A percentile compares a stretch with the other conserved stretches of the same genome.
Conservation (phyloP, 495 filamentous ascomycete genomes). For the Aspergillus mulundensis region DNA sequence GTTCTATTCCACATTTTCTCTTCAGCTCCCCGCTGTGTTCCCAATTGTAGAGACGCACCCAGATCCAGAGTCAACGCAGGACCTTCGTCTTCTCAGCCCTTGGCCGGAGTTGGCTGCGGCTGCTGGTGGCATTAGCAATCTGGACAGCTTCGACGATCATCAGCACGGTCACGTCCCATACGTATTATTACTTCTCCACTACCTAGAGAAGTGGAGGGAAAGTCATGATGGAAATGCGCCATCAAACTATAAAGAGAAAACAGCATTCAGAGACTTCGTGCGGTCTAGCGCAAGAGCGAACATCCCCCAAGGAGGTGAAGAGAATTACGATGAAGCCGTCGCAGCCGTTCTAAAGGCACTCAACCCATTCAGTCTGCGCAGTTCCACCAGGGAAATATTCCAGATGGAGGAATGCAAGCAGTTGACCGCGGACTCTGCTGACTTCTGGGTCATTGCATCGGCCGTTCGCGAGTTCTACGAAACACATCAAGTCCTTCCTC, state of each 20-base stretch:
- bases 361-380: constrained; percentile 59
- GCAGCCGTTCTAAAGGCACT: constrained; percentile 83
- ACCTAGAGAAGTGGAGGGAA: constrained; percentile 78
- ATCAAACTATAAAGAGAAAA: constrained; percentile 78
- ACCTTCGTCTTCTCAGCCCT: constrained; percentile 79
- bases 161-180: constrained; percentile 95
- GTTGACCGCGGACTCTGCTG: constrained; percentile 36
- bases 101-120: constrained; percentile 78
- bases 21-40: constrained; percentile 70
- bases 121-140: constrained; percentile 54
- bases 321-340: constrained; percentile 94
- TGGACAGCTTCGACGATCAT: constrained; percentile 70
- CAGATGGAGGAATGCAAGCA: constrained; percentile 56
- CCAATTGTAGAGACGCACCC: constrained; percentile 98
- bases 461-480: constrained; percentile 73
- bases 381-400: constrained; percentile 72
- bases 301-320: constrained; percentile 84
- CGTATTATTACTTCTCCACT: constrained; percentile 77
- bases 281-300: constrained; percentile 60
- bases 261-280: constrained; percentile 69
- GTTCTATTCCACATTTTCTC: constrained; percentile 80
- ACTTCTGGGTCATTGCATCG: constrained; percentile 88
- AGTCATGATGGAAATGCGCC: constrained; percentile 67
- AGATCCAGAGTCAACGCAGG: constrained; percentile 76
- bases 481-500: constrained; percentile 65